Evolutionary conservation across 116 monocot genomes (phyloP).

Genomic region (Zostera marina): DNA sequence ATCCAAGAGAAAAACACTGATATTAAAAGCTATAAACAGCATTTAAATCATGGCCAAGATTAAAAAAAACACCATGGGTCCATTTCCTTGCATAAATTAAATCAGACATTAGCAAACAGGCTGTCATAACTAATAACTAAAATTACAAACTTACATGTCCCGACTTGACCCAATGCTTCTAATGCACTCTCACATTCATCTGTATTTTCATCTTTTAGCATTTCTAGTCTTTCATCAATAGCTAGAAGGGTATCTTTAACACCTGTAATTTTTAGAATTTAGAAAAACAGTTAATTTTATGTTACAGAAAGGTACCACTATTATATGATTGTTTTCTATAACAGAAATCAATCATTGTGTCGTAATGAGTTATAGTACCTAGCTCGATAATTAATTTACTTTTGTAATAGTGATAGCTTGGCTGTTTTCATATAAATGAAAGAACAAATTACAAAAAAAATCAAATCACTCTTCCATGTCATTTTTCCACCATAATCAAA

Average conservation of each 20-base stretch:
- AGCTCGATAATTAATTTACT: too few relatives aligned
- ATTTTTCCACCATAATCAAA: too few relatives aligned
- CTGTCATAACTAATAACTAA: background rate
- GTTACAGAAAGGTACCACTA: background rate
- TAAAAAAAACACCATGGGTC: background rate
- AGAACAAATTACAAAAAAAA: background rate
- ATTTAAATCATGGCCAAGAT: background rate
- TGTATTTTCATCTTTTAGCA: constrained; percentile 26
- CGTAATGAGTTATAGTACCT: too few relatives aligned
- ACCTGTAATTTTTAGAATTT: constrained; percentile 18
- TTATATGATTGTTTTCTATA: too few relatives aligned
- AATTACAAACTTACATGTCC: constrained; percentile 48
- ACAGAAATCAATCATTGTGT: too few relatives aligned
- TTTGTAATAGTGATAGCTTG: too few relatives aligned
- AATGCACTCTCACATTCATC: constrained; percentile 76
- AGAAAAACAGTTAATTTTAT: background rate
- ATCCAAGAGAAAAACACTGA: too few relatives aligned
- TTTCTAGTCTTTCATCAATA: constrained; percentile 48
- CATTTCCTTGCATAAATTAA: background rate
- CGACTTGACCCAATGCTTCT: constrained; percentile 82
- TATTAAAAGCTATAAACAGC: too few relatives aligned
- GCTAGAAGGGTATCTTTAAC: constrained; percentile 33
- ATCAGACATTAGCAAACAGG: background rate
- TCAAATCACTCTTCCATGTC: too few relatives aligned
- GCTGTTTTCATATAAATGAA: background rate